phyloP scores from a whole-genome alignment of 495 filamentous ascomycete species.

The Xylaria venustula region DNA sequence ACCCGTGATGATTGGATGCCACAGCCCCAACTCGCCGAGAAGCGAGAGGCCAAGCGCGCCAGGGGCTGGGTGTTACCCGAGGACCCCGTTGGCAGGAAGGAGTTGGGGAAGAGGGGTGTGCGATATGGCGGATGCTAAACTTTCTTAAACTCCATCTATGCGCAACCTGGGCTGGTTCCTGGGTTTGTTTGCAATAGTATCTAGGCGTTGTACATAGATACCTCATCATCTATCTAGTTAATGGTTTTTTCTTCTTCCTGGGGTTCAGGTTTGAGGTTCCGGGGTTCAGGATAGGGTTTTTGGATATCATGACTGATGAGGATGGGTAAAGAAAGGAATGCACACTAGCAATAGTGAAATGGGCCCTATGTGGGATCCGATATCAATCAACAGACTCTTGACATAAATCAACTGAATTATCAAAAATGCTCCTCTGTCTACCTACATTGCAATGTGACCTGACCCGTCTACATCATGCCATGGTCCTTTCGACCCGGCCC shows the following conservation, averaged over 20 bases:
- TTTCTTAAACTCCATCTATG: not conserved
- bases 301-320: conserved; percentile 3
- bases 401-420: not conserved
- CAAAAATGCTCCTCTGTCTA: not conserved
- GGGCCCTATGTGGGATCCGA: not conserved
- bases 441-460: not conserved
- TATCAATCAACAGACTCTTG: not conserved
- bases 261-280: conserved; percentile 5
- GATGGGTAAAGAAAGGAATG: not conserved
- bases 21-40: conserved; percentile 76
- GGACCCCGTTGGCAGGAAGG: conserved; percentile 58
- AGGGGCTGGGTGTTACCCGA: conserved; percentile 84
- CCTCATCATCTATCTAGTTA: not conserved
- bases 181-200: not conserved
- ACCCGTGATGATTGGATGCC: conserved; percentile 84
- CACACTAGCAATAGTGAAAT: conserved; percentile 9
- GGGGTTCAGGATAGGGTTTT: not conserved
- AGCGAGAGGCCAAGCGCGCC: conserved; percentile 75
- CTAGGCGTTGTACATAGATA: conserved; percentile 7
- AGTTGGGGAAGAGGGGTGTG: conserved; percentile 57
- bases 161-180: conserved; percentile 8
- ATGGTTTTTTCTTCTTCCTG: not conserved
- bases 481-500: not conserved
- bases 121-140: conserved; percentile 44
- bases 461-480: not conserved